Evolutionary conservation across 2,329 filamentous ascomycete genomes (phyloP).

Genomic region (Colletotrichum nymphaeae): DNA sequence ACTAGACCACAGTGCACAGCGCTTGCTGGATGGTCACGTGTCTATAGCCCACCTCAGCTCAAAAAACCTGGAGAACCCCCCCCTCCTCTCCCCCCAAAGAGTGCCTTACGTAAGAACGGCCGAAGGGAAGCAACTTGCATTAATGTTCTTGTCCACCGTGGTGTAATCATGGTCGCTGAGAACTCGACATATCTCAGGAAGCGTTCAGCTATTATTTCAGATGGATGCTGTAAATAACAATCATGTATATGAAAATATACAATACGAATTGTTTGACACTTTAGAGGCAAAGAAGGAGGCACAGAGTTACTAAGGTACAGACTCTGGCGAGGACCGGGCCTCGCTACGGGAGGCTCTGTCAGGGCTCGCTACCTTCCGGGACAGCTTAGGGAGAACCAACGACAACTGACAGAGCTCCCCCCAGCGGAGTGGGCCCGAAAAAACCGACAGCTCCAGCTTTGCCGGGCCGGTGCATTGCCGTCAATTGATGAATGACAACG

Average conservation of each 20-base stretch:
- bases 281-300: too few relatives aligned
- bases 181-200: too few relatives aligned
- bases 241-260: too few relatives aligned
- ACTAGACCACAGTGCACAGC: not conserved
- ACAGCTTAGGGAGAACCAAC: not conserved
- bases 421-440: slow-evolving; percentile 23
- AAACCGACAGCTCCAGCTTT: slow-evolving; percentile 30
- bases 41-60: not conserved
- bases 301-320: too few relatives aligned
- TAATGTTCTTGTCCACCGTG: too few relatives aligned
- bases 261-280: too few relatives aligned
- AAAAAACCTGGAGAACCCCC: not conserved
- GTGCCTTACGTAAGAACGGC: not conserved
- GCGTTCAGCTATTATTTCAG: too few relatives aligned
- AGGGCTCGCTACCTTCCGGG: not conserved
- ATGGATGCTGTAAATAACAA: too few relatives aligned
- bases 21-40: not conserved
- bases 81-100: not conserved
- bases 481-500: slow-evolving; percentile 34
- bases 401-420: slow-evolving; percentile 11
- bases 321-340: too few relatives aligned
- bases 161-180: too few relatives aligned
- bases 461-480: slow-evolving; percentile 35
- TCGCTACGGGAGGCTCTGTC: not conserved
- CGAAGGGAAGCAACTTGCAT: too few relatives aligned